These are phyloP conservation scores for Aspergillus pseudonomiae DNA, from an alignment of 2,329 filamentous ascomycete genomes.

Conservation along the genomic window DNA sequence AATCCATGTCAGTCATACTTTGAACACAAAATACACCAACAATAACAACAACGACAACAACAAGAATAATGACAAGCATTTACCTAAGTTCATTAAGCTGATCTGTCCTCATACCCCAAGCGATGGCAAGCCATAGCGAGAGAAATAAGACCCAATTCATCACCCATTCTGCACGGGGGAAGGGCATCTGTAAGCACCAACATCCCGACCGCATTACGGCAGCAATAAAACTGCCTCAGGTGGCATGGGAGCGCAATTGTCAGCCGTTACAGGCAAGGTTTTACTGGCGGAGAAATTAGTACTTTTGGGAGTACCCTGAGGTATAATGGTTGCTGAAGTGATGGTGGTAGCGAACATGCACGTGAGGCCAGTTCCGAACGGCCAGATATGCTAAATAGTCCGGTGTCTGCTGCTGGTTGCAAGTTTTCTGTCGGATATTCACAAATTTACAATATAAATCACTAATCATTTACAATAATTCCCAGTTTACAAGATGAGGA, in stretches of 20 bases:
- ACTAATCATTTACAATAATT: not conserved
- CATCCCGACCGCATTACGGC: constrained; percentile 47
- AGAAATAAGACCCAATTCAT: constrained; percentile 38
- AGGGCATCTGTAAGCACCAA: constrained; percentile 40
- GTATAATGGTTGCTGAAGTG: constrained; percentile 4
- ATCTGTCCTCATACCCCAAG: constrained; percentile 38
- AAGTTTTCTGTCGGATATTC: not conserved
- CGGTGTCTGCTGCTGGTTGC: not conserved
- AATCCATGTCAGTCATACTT: not conserved
- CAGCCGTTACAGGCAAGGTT: constrained; percentile 22
- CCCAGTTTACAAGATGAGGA: not conserved
- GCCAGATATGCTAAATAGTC: constrained; percentile 35
- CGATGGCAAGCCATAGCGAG: constrained; percentile 39
- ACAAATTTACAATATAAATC: not conserved
- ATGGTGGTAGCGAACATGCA: constrained; percentile 14
- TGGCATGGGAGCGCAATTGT: constrained; percentile 28
- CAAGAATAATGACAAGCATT: constrained; percentile 2
- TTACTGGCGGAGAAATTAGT: constrained; percentile 33
- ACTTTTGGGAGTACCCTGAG: constrained; percentile 13
- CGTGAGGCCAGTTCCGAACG: constrained; percentile 23
- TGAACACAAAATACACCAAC: not conserved
- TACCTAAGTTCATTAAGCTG: constrained; percentile 43
- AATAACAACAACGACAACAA: not conserved
- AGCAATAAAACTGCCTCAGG: constrained; percentile 26
- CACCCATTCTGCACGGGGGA: constrained; percentile 36